These are phyloP conservation scores for Saccharomycopsis malanga DNA, from an alignment of 805 yeast species.

Conservation along the genomic window DNA sequence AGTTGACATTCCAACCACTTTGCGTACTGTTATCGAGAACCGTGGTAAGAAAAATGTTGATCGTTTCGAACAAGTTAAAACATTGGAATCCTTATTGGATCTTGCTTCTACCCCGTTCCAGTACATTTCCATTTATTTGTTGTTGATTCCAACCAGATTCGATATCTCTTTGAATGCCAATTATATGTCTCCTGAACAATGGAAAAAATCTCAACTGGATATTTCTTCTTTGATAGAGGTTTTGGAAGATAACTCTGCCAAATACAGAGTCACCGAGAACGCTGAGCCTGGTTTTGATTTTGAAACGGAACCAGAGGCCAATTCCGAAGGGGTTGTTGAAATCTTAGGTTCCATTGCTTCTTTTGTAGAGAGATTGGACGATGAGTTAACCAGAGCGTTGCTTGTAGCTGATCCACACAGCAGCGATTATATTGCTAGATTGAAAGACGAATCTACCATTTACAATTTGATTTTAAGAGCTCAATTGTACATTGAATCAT, in stretches of 20 bases:
- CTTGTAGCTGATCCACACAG: slow-evolving; percentile 92
- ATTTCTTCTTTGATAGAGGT: slow-evolving; percentile 55
- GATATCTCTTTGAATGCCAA: slow-evolving; percentile 64
- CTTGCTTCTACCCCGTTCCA: slow-evolving; percentile 61
- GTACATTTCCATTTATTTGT: slow-evolving; percentile 65
- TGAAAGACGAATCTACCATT: slow-evolving; percentile 76
- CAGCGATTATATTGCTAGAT: slow-evolving; percentile 82
- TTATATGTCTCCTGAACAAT: slow-evolving; percentile 70
- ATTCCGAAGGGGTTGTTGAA: slow-evolving; percentile 59
- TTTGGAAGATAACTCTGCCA: slow-evolving; percentile 51
- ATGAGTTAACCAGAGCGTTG: slow-evolving; percentile 83
- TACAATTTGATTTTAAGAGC: slow-evolving; percentile 75
- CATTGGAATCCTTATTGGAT: slow-evolving; percentile 51
- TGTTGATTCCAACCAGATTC: slow-evolving; percentile 81
- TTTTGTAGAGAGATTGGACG: slow-evolving; percentile 87
- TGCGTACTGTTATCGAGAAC: slow-evolving; percentile 71
- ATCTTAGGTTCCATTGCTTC: slow-evolving; percentile 82
- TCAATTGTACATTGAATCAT: slow-evolving; percentile 76
- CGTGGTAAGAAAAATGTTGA: slow-evolving; percentile 96
- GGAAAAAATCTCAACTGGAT: slow-evolving; percentile 67
- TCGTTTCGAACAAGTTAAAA: slow-evolving; percentile 64
- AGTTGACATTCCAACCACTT: slow-evolving; percentile 58
- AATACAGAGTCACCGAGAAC: slow-evolving; percentile 67
- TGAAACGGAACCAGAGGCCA: slow-evolving; percentile 60
- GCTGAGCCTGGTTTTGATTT: slow-evolving; percentile 68